A percentile compares a stretch with the other conserved stretches of the same genome.
These are phyloP conservation scores for Aspergillus baeticus DNA, from an alignment of 495 filamentous ascomycete genomes.

Conservation along the genomic window DNA sequence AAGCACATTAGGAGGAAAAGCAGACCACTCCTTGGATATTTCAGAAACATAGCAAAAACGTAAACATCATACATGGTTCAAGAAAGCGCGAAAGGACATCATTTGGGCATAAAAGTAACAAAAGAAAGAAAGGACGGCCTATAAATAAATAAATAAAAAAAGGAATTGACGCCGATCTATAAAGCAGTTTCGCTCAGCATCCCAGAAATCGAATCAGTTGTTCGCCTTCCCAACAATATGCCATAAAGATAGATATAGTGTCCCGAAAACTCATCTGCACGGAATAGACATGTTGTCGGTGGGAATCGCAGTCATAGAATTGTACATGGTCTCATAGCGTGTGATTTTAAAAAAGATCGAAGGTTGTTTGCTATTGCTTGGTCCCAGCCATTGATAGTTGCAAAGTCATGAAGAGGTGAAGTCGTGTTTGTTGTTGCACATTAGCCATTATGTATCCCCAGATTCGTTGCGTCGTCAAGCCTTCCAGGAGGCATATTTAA, in stretches of 20 bases:
- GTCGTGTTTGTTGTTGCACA: conserved; percentile 12
- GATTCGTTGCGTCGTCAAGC: conserved; percentile 17
- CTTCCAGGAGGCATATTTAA: neutral
- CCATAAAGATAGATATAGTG: conserved; percentile 2
- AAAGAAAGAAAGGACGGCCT: conserved; percentile 23
- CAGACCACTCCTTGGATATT: neutral
- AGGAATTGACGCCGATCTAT: conserved; percentile 17
- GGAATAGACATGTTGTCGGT: conserved; percentile 2
- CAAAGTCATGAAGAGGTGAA: conserved; percentile 19
- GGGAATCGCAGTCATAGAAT: conserved; percentile 5
- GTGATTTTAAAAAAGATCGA: conserved; percentile 7
- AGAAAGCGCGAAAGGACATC: neutral
- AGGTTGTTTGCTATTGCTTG: conserved; percentile 22
- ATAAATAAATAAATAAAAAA: conserved; percentile 9
- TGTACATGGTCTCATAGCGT: conserved; percentile 25
- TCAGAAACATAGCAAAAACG: conserved; percentile 9
- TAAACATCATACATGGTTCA: conserved; percentile 6
- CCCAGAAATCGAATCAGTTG: conserved; percentile 4
- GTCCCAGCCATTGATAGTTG: conserved; percentile 21
- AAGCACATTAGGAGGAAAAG: neutral
- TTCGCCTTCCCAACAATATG: conserved; percentile 18
- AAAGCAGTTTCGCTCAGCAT: conserved; percentile 12
- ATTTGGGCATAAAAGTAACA: conserved; percentile 7
- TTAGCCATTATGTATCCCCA: conserved; percentile 18
- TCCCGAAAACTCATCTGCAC: conserved; percentile 2